Evolutionary conservation across 805 yeast species (phyloP), one percentile per base, ranked within the genome.

Genomic region (Nakazawaea pomicola): DNA sequence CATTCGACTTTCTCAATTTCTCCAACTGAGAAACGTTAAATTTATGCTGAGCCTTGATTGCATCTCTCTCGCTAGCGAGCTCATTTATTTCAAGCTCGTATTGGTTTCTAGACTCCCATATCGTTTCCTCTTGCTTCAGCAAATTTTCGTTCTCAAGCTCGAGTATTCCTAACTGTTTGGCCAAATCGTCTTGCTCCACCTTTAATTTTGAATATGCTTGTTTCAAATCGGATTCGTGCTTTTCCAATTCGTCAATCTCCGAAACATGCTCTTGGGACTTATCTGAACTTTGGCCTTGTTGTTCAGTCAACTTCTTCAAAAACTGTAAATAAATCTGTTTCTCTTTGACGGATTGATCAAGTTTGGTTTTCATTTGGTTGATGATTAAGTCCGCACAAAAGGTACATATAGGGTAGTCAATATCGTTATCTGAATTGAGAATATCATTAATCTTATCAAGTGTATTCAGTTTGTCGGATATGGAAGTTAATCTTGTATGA

Each of bases 341-440:
- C 52, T 91, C 96, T 46, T 71, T 72, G 15, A 83, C 75, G 4
- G 81, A 74, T 41, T 78, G 84, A 45, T 84, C 91, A 56, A 84
- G 84, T 49, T 80, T 80, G 10, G 65, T 57, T 52, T 80, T 82
- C 57, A 88, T 68, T 43, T 80, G 80, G 8, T 75, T 78, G 9
- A 83, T 65, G 19, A 91, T 60, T 16, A 71, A 57, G 32, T 72
- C 76, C 6, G 93, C 83, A 58, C 99, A 93, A 33, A 90, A 97
- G 18, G 71, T 70, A 52, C 98, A 91, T 12, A 93, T 77, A 0
- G 99, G 99, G 53, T 78, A 80, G 48, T 87, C 95, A 12, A 91
- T 71, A 45, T 82, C 88, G 38, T 82, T 80, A 46, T 83, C 81
- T 1, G 93, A 80, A 0, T 93, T 81, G 5, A 91, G 60, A 2